Evolutionary conservation across 192 early-diverging fungal genomes (phyloP), one percentile per base, ranked within the genome.

Genomic region (Phycomyces nitens): DNA sequence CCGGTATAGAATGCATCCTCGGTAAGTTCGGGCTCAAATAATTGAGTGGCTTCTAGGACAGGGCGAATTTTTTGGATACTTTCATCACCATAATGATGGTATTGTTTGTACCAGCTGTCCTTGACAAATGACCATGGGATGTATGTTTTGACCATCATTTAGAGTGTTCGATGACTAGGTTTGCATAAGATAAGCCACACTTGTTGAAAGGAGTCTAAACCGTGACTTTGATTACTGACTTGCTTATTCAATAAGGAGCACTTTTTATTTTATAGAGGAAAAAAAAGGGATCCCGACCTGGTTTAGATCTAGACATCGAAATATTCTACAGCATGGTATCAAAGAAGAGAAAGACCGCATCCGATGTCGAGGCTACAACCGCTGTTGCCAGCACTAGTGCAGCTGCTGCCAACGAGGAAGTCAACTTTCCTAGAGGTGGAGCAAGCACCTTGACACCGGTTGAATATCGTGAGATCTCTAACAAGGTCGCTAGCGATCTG

Each of bases 361-460:
- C 51, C n/a, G 62, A 63, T 24, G 15, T 10, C 2, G 62, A 63
- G 21, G 16, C 59, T 23, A 51, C 62, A 34, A 42, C 62, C 39
- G 62, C 62, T 26, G 62, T 54, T 9, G 55, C 62, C 20, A 47
- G 15, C 44, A 47, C 44, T 18, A 47, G 44, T 18, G 18, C 12
- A 18, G 72, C 71, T 20, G 69, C 64, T 51, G 55, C 66, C 12
- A 69, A 73, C 21, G 74, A 78, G 20, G 82, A 84, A 61, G 73
- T 81, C 52, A 86, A 92, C 60, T 96, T 96, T 67, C 93, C 93
- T 51, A 86, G 94, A 62, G 94, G 94, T 50, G 94, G 94, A 39
- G 84, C 85, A 1, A 84, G 82, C 29, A 85, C 80, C 8, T 76
- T 94, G 66, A 92, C 94, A 16, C 88, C 94, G 47, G 81, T 94